Evolutionary conservation across 768 basidiomycete genomes (phyloP).

Genomic region (Psilocybe subaeruginosa): DNA sequence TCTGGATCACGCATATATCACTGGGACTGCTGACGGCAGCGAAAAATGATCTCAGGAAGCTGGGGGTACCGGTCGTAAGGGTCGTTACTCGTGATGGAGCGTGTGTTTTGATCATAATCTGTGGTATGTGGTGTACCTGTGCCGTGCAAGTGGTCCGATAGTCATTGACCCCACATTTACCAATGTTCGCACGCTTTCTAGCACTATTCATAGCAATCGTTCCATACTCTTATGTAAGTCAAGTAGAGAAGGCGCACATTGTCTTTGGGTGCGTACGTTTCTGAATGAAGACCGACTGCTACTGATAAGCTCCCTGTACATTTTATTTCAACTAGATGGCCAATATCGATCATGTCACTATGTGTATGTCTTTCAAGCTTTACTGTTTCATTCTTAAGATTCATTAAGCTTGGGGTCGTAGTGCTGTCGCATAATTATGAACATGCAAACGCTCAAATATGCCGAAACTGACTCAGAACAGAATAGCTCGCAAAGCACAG

Average conservation of each 20-base stretch:
- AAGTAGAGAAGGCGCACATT: conserved; percentile 7
- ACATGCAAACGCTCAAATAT: conserved; percentile 8
- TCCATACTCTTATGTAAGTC: conserved; percentile 6
- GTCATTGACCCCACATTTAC: no score
- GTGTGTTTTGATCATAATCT: conserved; percentile 7
- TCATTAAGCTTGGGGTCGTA: not conserved
- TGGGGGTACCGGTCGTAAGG: conserved; percentile 11
- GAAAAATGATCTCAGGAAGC: not conserved
- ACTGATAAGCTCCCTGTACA: not conserved
- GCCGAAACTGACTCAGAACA: not conserved
- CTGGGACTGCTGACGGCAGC: conserved; percentile 2
- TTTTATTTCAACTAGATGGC: conserved; percentile 2
- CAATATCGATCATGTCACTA: conserved; percentile 9
- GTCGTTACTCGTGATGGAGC: conserved; percentile 15
- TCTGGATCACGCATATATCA: conserved; percentile 13
- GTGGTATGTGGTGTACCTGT: not conserved
- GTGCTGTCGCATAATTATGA: conserved; percentile 14
- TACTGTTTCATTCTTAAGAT: not conserved
- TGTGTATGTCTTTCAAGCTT: not conserved
- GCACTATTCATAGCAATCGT: conserved; percentile 8
- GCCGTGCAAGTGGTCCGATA: no score
- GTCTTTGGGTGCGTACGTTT: conserved; percentile 12
- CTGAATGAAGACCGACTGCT: not conserved
- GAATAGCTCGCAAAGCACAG: not conserved
- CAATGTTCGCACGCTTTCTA: not conserved